Evolutionary conservation across 1,284 basidiomycete genomes (phyloP), one percentile per base, ranked within the genome.

Genomic region (Farysia itapuensis): DNA sequence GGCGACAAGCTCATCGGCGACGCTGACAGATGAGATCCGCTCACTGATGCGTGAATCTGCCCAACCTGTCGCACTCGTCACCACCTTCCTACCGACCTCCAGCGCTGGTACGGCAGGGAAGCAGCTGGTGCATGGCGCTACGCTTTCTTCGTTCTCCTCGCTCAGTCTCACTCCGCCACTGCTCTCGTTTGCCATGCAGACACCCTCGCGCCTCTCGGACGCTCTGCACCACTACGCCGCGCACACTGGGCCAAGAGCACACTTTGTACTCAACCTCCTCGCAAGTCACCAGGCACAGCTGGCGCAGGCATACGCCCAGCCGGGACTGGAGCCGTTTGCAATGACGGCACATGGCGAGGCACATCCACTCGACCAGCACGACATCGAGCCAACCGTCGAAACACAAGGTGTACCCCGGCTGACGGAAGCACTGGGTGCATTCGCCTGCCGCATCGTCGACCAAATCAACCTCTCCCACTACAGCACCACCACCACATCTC

Each of bases 81-180:
- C 49, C 14, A 46, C 48, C n/a, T 47, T 52, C 12, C 46, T 63
- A 7, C 42, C 59, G n/a, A n/a, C n/a, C n/a, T n/a, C n/a, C n/a
- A n/a, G n/a, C n/a, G n/a, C n/a, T n/a, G n/a, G n/a, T n/a, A n/a
- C n/a, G n/a, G n/a, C n/a, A n/a, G n/a, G n/a, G n/a, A n/a, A n/a
- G n/a, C n/a, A n/a, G n/a, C n/a, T n/a, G 35, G 31, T 63, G 0
- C 59, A 63, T 26, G 59, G 42, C 2, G 59, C 59, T 16, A 63
- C 59, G 5, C 46, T 63, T 3, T 63, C 59, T 5, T 49, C 44
- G 19, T 63, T 63, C 16, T 34, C 42, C 6, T 49, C 53, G 6
- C 37, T 63, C 28, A 57, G 53, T 13, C 22, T 58, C 12, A 30
- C 42, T 3, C 59, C 59, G 14, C 42, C 57, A 12, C 26, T 63